Evolutionary conservation across 768 basidiomycete genomes (phyloP).

Genomic region (Gautieria morchelliformis): DNA sequence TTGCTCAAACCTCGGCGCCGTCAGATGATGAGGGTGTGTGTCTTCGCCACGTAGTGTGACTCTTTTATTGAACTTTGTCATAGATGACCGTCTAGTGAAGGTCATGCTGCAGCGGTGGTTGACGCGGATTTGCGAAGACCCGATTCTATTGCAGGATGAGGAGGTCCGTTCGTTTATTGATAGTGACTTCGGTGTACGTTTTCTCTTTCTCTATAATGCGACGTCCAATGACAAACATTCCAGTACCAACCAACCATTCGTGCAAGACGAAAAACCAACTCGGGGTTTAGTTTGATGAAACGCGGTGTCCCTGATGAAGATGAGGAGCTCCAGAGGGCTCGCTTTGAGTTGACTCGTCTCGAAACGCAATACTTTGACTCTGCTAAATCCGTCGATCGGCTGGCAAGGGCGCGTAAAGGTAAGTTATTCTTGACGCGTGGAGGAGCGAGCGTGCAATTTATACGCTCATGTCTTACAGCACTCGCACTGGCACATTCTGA

Average conservation of each 20-base stretch:
- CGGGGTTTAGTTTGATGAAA: conserved; percentile 68
- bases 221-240: neutral
- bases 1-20: conserved; percentile 93
- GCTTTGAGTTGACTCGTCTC: conserved; percentile 85
- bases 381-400: conserved; percentile 82
- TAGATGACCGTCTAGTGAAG: conserved; percentile 87
- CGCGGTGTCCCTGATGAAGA: conserved; percentile 89
- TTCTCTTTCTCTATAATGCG: neutral
- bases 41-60: neutral
- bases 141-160: conserved; percentile 80
- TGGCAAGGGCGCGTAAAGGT: conserved; percentile 77
- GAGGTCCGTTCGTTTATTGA: conserved; percentile 93
- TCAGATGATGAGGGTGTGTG: conserved; percentile 78
- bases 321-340: conserved; percentile 81
- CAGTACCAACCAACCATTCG: conserved; percentile 73
- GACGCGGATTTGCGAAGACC: conserved; percentile 85
- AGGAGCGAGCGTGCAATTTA: neutral
- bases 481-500: conserved; percentile 74
- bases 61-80: neutral
- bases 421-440: conserved; percentile 10
- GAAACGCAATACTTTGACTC: conserved; percentile 91
- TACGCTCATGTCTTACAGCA: conserved; percentile 32
- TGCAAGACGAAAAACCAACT: conserved; percentile 58
- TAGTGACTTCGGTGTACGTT: conserved; percentile 79
- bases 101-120: conserved; percentile 95